Evolutionary conservation across 257 asterid species (phyloP).

Genomic region (Solanum stenotomum): DNA sequence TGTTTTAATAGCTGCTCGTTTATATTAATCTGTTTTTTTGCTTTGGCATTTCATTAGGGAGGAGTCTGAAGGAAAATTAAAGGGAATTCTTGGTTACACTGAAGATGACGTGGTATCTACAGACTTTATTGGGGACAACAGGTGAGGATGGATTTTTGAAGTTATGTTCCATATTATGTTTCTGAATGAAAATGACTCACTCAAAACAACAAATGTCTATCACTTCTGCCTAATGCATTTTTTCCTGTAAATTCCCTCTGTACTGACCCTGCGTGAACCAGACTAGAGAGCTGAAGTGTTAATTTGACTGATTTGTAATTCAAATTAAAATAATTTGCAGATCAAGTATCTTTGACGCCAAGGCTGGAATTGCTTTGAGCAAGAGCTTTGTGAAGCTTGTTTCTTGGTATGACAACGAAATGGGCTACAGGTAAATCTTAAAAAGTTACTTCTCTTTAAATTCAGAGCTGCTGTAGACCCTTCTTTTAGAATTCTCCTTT

Average conservation of each 20-base stretch:
- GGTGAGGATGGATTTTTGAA: conserved; percentile 20
- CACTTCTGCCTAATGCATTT: background rate
- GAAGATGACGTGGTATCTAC: conserved; percentile 90
- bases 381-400: conserved; percentile 61
- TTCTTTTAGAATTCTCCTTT: background rate
- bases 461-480: background rate
- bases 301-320: background rate
- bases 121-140: conserved; percentile 81
- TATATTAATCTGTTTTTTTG: background rate
- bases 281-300: background rate
- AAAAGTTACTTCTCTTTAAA: background rate
- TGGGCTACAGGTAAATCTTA: conserved; percentile 74
- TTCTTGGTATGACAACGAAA: conserved; percentile 85
- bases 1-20: background rate
- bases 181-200: background rate
- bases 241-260: background rate
- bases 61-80: conserved; percentile 69
- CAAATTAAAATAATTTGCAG: conserved; percentile 18
- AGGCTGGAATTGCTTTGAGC: conserved; percentile 86
- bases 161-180: background rate
- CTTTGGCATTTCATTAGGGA: conserved; percentile 24
- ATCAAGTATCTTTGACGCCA: conserved; percentile 85
- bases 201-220: background rate
- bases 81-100: conserved; percentile 85
- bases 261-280: background rate